A percentile compares a stretch with the other conserved stretches of the same genome.
Evolutionary conservation across 2,329 filamentous ascomycete species (phyloP).

Genomic region (Delphinella strobiligena): DNA sequence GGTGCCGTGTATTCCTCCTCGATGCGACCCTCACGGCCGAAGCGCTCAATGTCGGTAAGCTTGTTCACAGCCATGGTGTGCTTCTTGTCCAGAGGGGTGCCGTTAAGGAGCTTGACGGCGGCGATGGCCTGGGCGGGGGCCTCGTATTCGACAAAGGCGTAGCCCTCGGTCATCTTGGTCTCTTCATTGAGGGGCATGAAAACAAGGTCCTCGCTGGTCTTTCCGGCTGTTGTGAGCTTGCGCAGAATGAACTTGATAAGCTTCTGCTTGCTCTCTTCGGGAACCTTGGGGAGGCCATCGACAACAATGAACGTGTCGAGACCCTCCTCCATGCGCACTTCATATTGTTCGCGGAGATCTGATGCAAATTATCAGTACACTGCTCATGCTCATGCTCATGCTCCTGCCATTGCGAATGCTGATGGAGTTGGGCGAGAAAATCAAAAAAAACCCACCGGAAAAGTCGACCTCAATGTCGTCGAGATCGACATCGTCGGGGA

Average conservation of each 20-base stretch:
- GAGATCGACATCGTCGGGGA: slow-evolving; percentile 75
- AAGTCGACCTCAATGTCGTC: slow-evolving; percentile 93
- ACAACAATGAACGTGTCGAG: slow-evolving; percentile 94
- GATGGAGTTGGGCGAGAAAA: not conserved
- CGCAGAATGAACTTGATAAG: slow-evolving; percentile 91
- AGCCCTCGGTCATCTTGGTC: slow-evolving; percentile 67
- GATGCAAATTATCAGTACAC: slow-evolving; percentile 9
- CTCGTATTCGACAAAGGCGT: slow-evolving; percentile 94
- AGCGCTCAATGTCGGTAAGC: slow-evolving; percentile 93
- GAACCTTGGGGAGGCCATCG: slow-evolving; percentile 84
- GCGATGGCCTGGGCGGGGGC: slow-evolving; percentile 80
- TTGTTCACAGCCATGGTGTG: slow-evolving; percentile 96
- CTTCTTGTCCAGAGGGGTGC: slow-evolving; percentile 85
- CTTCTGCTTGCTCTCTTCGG: slow-evolving; percentile 82
- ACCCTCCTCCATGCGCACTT: slow-evolving; percentile 90
- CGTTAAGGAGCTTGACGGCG: slow-evolving; percentile 79
- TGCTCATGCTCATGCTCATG: not conserved
- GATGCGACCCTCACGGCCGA: slow-evolving; percentile 82
- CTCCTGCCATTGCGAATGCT: not conserved
- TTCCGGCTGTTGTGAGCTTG: slow-evolving; percentile 79
- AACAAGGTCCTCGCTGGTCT: slow-evolving; percentile 73
- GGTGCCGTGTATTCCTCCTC: slow-evolving; percentile 83
- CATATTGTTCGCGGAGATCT: slow-evolving; percentile 87
- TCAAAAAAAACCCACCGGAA: slow-evolving; percentile 40
- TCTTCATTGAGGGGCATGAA: slow-evolving; percentile 89